phyloP scores from a whole-genome alignment of 208 protist species.

The Leptomonas pyrrhocoris region DNA sequence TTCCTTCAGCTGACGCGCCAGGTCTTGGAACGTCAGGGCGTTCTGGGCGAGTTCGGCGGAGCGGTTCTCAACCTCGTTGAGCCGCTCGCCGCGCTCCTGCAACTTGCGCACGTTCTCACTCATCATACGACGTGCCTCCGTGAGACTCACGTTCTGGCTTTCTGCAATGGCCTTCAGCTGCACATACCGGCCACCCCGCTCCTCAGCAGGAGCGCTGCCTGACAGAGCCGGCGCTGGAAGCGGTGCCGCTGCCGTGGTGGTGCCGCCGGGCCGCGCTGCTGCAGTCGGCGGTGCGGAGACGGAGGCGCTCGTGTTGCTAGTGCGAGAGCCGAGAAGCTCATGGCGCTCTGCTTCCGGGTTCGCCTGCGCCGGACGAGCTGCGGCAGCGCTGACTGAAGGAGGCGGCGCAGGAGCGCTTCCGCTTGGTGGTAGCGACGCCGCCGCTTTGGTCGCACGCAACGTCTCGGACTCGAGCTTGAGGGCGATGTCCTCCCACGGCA shows the following conservation, averaged over 20 bases:
- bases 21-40: conserved; percentile 74
- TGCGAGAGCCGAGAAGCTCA: conserved; percentile 29
- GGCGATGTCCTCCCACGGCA: conserved; percentile 82
- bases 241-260: not conserved
- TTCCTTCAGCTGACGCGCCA: conserved; percentile 75
- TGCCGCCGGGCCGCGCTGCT: not conserved
- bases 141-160: conserved; percentile 80
- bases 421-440: not conserved
- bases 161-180: conserved; percentile 82
- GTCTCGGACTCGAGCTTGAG: conserved; percentile 74
- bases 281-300: conserved; percentile 2
- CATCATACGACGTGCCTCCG: conserved; percentile 84
- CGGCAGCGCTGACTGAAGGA: not conserved
- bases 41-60: conserved; percentile 72
- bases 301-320: not conserved
- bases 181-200: conserved; percentile 56
- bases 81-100: conserved; percentile 70
- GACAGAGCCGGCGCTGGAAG: not conserved
- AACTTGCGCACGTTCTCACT: conserved; percentile 73
- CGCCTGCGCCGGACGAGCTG: conserved; percentile 8
- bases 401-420: not conserved
- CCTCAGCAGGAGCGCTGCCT: conserved; percentile 2
- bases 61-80: conserved; percentile 61
- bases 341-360: conserved; percentile 33
- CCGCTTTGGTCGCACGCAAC: conserved; percentile 37